A percentile compares a stretch with the other conserved stretches of the same genome.
Conservation (phyloP, 768 basidiomycete species). For the Phanerochaete carnosa region DNA sequence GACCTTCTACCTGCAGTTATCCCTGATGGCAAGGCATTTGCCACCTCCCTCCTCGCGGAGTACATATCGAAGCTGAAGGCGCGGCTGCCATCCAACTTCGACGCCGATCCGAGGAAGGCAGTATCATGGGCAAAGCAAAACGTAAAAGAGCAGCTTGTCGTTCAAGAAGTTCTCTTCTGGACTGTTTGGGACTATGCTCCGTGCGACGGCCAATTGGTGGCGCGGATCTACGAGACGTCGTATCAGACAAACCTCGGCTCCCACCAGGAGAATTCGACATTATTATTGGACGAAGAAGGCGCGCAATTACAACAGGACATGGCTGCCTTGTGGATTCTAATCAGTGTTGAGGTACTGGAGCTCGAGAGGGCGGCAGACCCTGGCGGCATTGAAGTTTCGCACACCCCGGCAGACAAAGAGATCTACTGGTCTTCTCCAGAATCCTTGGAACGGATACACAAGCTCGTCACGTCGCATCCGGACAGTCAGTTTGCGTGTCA, state of each 20-base stretch:
- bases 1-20: conserved; percentile 58
- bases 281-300: conserved; percentile 76
- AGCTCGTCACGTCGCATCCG: conserved; percentile 55
- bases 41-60: conserved; percentile 53
- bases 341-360: conserved; percentile 77
- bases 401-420: conserved; percentile 42
- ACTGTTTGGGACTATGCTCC: conserved; percentile 76
- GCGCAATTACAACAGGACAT: conserved; percentile 61
- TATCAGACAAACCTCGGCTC: conserved; percentile 65
- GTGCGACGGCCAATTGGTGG: conserved; percentile 61
- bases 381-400: conserved; percentile 47
- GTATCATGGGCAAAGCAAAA: conserved; percentile 75
- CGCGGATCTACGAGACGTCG: conserved; percentile 60
- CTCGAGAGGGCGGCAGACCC: conserved; percentile 65
- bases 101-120: conserved; percentile 53
- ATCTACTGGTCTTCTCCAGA: conserved; percentile 62
- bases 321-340: conserved; percentile 72
- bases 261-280: conserved; percentile 55
- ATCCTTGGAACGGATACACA: conserved; percentile 64
- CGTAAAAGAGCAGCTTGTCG: conserved; percentile 69
- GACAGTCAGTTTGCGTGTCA: conserved; percentile 66
- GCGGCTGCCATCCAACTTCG: conserved; percentile 41
- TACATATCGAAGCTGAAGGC: conserved; percentile 55
- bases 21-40: conserved; percentile 63
- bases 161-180: conserved; percentile 89